A percentile compares a stretch with the other conserved stretches of the same genome.
These are phyloP conservation scores for Carex sylvatica DNA, from an alignment of 202 grass and related monocot genomes.

Conservation along the genomic window DNA sequence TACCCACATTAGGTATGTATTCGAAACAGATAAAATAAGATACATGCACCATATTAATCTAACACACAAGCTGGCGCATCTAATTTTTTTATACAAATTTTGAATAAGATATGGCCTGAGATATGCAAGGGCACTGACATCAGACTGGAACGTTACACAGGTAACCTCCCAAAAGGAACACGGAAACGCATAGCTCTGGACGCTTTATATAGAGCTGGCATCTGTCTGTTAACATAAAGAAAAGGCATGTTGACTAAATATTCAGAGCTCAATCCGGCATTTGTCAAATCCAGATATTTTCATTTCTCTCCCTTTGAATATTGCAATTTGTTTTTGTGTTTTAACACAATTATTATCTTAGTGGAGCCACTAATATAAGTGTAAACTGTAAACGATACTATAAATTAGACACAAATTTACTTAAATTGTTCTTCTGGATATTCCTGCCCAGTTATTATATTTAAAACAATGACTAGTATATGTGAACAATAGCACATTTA, in stretches of 20 bases:
- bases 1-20: not conserved
- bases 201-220: not conserved
- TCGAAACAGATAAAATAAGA: not conserved
- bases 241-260: not conserved
- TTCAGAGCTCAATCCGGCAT: not conserved
- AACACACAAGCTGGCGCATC: not conserved
- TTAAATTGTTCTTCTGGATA: conserved; percentile 1
- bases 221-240: not conserved
- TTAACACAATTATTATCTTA: not conserved
- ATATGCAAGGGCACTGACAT: not conserved
- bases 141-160: not conserved
- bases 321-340: not conserved
- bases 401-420: not conserved
- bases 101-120: not conserved
- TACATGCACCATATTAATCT: not conserved
- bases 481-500: not conserved
- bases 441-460: not conserved
- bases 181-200: not conserved
- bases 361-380: not conserved
- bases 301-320: not conserved
- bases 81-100: not conserved
- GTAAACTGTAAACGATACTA: not conserved
- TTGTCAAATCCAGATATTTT: not conserved
- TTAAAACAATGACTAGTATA: not conserved
- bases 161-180: not conserved